A percentile compares a stretch with the other conserved stretches of the same genome.
Conservation (phyloP, 2,329 filamentous ascomycete genomes). For the Colletotrichum godetiae region DNA sequence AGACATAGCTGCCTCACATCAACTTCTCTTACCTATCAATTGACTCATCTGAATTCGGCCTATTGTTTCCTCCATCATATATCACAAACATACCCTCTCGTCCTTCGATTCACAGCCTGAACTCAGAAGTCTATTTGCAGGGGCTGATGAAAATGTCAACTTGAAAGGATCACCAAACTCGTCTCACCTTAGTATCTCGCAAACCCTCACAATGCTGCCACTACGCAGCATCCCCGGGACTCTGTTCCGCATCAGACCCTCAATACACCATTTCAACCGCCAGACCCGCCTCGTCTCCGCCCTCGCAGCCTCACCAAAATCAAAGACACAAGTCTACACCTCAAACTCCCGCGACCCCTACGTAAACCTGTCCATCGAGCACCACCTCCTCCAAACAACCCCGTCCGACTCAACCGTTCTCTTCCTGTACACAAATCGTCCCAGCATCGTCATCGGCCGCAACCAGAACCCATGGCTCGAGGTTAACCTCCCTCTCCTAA, state of each 20-base stretch:
- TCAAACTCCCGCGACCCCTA: conserved; percentile 80
- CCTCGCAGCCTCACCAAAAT: conserved; percentile 53
- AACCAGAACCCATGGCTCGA: conserved; percentile 99
- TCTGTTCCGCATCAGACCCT: neutral
- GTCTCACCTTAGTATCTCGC: too few relatives aligned
- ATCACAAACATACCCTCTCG: too few relatives aligned
- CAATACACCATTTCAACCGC: neutral
- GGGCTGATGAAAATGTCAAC: neutral
- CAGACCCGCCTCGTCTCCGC: conserved; percentile 27
- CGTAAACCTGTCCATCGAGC: conserved; percentile 93
- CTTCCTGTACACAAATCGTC: conserved; percentile 88
- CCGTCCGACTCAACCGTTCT: conserved; percentile 80
- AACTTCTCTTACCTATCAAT: neutral
- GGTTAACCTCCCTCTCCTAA: conserved; percentile 76
- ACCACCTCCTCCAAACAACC: conserved; percentile 83
- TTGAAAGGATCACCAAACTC: neutral
- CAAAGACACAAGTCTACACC: conserved; percentile 74
- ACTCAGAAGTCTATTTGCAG: neutral
- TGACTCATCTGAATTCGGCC: neutral
- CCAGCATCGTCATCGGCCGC: conserved; percentile 89
- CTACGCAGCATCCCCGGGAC: neutral
- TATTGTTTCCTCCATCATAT: too few relatives aligned
- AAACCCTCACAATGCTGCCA: conserved; percentile 5
- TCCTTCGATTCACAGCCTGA: too few relatives aligned
- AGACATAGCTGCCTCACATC: neutral